Conservation (phyloP, 495 filamentous ascomycete genomes). For the Hypoxylon trugodes region DNA sequence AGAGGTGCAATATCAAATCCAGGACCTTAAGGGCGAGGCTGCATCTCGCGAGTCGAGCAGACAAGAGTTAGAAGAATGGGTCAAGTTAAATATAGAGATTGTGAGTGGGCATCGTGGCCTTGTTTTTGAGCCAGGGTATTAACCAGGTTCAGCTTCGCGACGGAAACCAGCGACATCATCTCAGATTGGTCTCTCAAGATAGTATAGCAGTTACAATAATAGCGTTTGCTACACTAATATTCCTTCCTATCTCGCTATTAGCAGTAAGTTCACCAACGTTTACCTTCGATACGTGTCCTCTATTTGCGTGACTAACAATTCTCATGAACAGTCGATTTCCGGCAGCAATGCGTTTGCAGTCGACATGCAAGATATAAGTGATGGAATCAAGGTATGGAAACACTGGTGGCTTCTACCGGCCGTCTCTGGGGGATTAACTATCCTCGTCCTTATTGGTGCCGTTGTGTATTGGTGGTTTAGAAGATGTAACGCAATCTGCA, state of each 20-base stretch:
- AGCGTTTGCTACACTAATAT: conserved; percentile 2
- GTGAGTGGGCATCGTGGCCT: neutral
- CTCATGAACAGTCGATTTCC: conserved; percentile 22
- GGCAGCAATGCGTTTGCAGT: conserved; percentile 17
- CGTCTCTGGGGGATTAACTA: conserved; percentile 1
- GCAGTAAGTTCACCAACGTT: conserved; percentile 7
- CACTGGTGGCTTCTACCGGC: conserved; percentile 16
- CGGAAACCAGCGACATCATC: neutral
- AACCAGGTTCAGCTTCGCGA: conserved; percentile 2
- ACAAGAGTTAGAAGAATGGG: neutral
- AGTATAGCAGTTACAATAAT: conserved; percentile 13
- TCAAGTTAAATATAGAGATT: neutral
- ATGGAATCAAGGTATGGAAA: conserved; percentile 11
- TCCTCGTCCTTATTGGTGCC: too few species aligned
- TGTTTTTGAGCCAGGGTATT: too few species aligned
- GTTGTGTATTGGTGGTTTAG: neutral
- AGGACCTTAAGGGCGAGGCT: neutral
- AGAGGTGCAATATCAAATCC: neutral
- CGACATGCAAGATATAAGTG: neutral
- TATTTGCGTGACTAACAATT: too few species aligned
- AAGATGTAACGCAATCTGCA: neutral
- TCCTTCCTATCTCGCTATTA: conserved; percentile 11
- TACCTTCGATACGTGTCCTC: neutral
- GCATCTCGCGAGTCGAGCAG: neutral
- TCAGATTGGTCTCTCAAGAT: neutral